Evolutionary conservation across 768 basidiomycete genomes (phyloP).

Genomic region (Boletus subparvulus): DNA sequence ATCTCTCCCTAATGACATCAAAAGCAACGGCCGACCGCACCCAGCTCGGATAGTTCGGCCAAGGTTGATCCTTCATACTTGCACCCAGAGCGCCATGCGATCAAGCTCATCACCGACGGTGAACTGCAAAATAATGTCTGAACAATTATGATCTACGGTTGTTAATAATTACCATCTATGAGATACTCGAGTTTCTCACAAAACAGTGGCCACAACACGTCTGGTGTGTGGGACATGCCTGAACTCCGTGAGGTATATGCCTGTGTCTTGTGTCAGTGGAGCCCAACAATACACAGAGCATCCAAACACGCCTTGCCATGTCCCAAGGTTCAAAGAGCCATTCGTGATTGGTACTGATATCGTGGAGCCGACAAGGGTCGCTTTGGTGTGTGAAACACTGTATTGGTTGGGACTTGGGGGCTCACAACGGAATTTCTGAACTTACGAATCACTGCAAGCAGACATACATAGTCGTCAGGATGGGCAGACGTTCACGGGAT

Average conservation of each 20-base stretch:
- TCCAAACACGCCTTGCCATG: constrained; percentile 76
- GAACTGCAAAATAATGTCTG: background rate
- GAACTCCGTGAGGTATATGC: constrained; percentile 89
- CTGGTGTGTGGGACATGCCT: constrained; percentile 65
- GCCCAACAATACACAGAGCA: background rate
- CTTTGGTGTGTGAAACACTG: constrained; percentile 90
- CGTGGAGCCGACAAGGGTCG: constrained; percentile 79
- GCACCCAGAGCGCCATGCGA: background rate
- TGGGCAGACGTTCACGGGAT: background rate
- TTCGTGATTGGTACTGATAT: constrained; percentile 83
- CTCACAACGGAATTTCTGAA: background rate
- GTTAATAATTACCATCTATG: background rate
- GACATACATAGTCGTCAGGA: constrained; percentile 4
- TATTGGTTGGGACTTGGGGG: background rate
- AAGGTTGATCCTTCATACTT: background rate
- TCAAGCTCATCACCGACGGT: background rate
- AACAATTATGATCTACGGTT: constrained; percentile 10
- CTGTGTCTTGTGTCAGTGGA: constrained; percentile 31
- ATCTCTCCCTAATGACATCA: background rate
- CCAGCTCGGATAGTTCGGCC: background rate
- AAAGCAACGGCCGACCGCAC: background rate
- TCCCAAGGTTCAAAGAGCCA: constrained; percentile 76
- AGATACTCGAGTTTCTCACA: constrained; percentile 45
- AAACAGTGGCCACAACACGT: constrained; percentile 75
- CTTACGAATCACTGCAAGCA: constrained; percentile 70